Conservation (phyloP, 176 grass and related monocot genomes). For the Musa schizocarpa region DNA sequence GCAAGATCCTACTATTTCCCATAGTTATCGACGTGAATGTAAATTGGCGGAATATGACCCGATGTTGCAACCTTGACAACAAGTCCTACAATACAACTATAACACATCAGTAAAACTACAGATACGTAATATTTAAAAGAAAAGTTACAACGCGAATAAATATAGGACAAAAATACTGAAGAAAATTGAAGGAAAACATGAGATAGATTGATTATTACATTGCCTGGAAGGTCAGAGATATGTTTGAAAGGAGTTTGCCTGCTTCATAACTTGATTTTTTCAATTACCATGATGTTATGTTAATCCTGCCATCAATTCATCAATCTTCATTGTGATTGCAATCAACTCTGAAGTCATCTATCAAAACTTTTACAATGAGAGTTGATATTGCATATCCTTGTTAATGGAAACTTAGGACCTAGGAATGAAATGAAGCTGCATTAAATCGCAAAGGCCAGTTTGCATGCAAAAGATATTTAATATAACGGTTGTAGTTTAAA, state of each 20-base stretch:
- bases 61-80: constrained; percentile 42
- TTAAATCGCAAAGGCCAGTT: background rate
- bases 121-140: background rate
- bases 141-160: background rate
- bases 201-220: too few relatives aligned
- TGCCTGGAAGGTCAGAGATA: too few relatives aligned
- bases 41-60: constrained; percentile 53
- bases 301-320: too few relatives aligned
- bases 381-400: background rate
- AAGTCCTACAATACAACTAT: constrained; percentile 44
- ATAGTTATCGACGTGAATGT: constrained; percentile 64
- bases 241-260: too few relatives aligned
- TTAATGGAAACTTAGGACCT: background rate
- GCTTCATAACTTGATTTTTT: too few relatives aligned
- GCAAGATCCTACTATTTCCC: constrained; percentile 57
- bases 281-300: too few relatives aligned
- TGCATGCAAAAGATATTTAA: background rate
- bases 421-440: background rate
- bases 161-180: too few relatives aligned
- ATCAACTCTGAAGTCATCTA: too few relatives aligned
- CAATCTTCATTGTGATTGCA: too few relatives aligned
- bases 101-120: background rate
- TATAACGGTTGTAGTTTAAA: background rate
- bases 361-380: too few relatives aligned
- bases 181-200: too few relatives aligned